Evolutionary conservation across 805 yeast genomes (phyloP).

Genomic region (Groenewaldozyma salmanticensis): DNA sequence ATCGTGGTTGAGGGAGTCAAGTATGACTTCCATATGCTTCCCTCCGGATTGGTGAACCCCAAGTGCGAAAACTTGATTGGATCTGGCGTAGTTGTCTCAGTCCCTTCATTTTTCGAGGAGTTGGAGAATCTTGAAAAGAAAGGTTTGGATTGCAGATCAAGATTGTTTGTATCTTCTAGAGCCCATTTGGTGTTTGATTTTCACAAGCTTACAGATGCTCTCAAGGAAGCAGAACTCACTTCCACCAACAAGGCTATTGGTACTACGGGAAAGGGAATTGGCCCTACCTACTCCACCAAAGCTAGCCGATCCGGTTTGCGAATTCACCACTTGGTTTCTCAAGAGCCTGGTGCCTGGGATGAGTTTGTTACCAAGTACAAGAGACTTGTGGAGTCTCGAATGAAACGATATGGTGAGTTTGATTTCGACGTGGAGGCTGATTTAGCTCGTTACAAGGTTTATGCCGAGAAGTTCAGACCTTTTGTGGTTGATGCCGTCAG

Average conservation of each 20-base stretch:
- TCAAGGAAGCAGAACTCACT: slow-evolving; percentile 85
- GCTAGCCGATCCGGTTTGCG: slow-evolving; percentile 94
- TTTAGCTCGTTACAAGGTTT: slow-evolving; percentile 62
- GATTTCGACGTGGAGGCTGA: slow-evolving; percentile 80
- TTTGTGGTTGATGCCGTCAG: slow-evolving; percentile 89
- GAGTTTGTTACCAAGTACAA: slow-evolving; percentile 73
- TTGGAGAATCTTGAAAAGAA: slow-evolving; percentile 69
- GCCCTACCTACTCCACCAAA: slow-evolving; percentile 96
- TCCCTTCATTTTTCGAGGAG: slow-evolving; percentile 88
- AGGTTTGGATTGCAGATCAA: slow-evolving; percentile 65
- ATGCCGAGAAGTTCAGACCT: slow-evolving; percentile 69
- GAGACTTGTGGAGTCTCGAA: slow-evolving; percentile 71
- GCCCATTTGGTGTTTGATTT: slow-evolving; percentile 96
- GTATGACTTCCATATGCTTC: slow-evolving; percentile 98
- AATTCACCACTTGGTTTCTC: slow-evolving; percentile 88
- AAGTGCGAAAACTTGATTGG: slow-evolving; percentile 86
- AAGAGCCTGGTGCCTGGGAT: slow-evolving; percentile 86
- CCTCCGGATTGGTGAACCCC: slow-evolving; percentile 94
- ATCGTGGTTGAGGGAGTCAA: slow-evolving; percentile 82
- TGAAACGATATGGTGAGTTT: slow-evolving; percentile 85
- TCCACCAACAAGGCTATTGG: slow-evolving; percentile 80
- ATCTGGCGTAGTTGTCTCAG: slow-evolving; percentile 91
- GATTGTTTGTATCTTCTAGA: slow-evolving; percentile 83
- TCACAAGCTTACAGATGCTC: slow-evolving; percentile 94
- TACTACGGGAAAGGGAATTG: slow-evolving; percentile 98